Evolutionary conservation across 2,329 filamentous ascomycete genomes (phyloP).

Genomic region (Salinomyces thailandicus): DNA sequence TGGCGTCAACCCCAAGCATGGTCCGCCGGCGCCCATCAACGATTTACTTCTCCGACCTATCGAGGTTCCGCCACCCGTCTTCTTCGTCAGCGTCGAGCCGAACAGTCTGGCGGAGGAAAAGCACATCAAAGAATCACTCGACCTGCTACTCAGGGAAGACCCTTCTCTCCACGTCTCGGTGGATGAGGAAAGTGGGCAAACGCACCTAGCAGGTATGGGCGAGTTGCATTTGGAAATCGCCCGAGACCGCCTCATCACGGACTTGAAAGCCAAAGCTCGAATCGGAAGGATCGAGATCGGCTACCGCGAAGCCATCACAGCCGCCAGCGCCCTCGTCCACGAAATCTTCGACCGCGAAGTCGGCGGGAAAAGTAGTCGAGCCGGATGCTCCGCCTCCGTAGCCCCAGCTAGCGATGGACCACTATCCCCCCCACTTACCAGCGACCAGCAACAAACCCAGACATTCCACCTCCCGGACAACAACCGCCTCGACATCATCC

Average conservation of each 20-base stretch:
- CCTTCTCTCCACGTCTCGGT: conserved; percentile 77
- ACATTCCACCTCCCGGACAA: conserved; percentile 47
- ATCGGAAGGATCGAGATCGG: conserved; percentile 93
- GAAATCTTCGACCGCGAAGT: conserved; percentile 61
- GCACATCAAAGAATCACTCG: conserved; percentile 63
- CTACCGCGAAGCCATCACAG: conserved; percentile 73
- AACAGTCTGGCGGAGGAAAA: conserved; percentile 69
- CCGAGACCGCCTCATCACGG: conserved; percentile 72
- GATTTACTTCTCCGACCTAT: conserved; percentile 78
- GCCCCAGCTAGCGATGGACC: conserved; percentile 27
- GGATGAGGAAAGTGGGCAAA: conserved; percentile 86
- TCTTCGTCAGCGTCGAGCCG: conserved; percentile 88
- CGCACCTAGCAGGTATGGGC: conserved; percentile 90
- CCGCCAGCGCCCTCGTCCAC: conserved; percentile 46
- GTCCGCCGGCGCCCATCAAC: conserved; percentile 57
- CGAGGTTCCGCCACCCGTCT: conserved; percentile 82
- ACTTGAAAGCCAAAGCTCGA: conserved; percentile 73
- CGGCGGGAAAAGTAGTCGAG: conserved; percentile 68
- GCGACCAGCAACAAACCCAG: conserved; percentile 1
- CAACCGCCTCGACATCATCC: conserved; percentile 54
- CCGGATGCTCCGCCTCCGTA: conserved; percentile 59
- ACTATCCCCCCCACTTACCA: neutral
- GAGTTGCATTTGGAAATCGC: conserved; percentile 92
- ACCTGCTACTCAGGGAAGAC: conserved; percentile 76
- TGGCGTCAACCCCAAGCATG: conserved; percentile 48